Base-by-base conservation (phyloP, 1,284 basidiomycete species). In the Boletellus deceptivus region DNA sequence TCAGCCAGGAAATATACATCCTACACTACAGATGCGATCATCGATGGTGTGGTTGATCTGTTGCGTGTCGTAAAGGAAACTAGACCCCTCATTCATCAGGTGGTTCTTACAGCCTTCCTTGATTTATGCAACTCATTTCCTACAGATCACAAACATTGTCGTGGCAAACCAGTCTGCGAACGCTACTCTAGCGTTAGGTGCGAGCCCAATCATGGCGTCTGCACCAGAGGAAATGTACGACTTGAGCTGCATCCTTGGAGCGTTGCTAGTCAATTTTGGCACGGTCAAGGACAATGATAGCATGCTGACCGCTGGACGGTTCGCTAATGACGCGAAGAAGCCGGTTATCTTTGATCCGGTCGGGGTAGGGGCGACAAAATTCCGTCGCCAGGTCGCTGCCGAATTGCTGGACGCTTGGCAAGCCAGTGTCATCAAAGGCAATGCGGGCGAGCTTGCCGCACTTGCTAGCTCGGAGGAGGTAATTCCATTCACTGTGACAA, bases 341-440 rank as follows among this genome's bases (percentile, higher is more conserved):
- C 93, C 94, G 0, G 71, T 98, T 4, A 78, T 98, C 0, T 92
- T 97, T 57, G 95, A 98, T 68, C 95, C 95, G 2, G 96, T 98
- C 5, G 96, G 93, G 4, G 82, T 95, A 0, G 94, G 94, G 6
- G 93, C 95, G 1, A 91, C 91, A 4, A 58, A 70, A 1, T 92
- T 84, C 67, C 78, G 95, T 36, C 81, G 81, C 56, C 70, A 75
- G 16, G 79, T 77, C 13, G 82, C 84, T 7, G 33, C 66, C 83
- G 89, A 86, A 49, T 77, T 98, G 13, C 72, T 98, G n/a, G 79
- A 89, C 55, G 72, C 78, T 42, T 96, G 89, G 80, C 94, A 98
- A 67, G 84, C 90, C 16, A 89, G 88, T 17, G 86, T 97, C 17
- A 93, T 98, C 72, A 98, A 98, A 70, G 96, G 95, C 6, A 98